Conservation (phyloP, 495 filamentous ascomycete genomes). For the Talaromyces ruber region DNA sequence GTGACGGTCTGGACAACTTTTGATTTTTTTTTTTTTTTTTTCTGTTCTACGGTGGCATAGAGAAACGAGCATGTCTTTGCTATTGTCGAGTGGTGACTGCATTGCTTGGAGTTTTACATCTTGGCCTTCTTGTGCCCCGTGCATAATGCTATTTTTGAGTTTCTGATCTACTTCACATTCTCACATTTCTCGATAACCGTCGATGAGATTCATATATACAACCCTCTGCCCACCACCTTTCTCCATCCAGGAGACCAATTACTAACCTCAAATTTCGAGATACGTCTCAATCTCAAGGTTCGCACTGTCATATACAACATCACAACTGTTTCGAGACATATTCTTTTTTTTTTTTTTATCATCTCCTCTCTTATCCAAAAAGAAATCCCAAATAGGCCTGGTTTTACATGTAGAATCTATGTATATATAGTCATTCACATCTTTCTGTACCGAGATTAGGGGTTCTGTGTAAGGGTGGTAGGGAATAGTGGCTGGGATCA, state of each 20-base stretch:
- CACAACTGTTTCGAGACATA: not conserved
- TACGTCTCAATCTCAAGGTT: not conserved
- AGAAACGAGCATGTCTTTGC: not conserved
- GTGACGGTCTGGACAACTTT: not conserved
- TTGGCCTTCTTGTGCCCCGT: not conserved
- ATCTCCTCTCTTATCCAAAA: not conserved
- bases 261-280: not conserved
- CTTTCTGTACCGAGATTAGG: not conserved
- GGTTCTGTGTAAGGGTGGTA: not conserved
- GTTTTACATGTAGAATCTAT: not conserved
- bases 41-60: not conserved
- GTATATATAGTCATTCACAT: not conserved
- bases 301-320: too few species aligned
- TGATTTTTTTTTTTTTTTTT: too few species aligned
- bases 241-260: not conserved
- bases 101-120: constrained; percentile 1
- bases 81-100: not conserved
- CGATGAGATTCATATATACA: not conserved
- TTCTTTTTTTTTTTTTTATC: not conserved
- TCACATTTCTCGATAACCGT: not conserved
- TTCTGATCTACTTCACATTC: not conserved
- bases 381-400: not conserved
- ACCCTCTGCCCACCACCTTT: not conserved
- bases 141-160: not conserved
- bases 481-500: not conserved